phyloP scores from a whole-genome alignment of 164 flowering plant genomes.

The Hamamelis virginiana region DNA sequence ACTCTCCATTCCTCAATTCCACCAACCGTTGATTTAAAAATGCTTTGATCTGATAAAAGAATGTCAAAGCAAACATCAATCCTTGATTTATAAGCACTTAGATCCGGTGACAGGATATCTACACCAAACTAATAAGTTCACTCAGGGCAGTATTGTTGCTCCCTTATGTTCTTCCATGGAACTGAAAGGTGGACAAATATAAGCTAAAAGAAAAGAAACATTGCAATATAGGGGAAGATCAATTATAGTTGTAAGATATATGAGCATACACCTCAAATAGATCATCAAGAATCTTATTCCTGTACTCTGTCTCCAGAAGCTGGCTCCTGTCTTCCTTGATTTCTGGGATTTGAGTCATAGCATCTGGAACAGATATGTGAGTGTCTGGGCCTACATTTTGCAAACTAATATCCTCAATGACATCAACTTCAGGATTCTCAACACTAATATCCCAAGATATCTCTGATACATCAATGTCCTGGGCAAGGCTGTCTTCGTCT shows the following conservation, averaged over 20 bases:
- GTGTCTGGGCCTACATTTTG: slow-evolving; percentile 22
- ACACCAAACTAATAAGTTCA: background rate
- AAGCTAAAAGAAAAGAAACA: background rate
- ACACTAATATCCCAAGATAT: slow-evolving; percentile 86
- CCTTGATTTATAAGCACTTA: background rate
- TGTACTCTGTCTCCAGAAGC: slow-evolving; percentile 88
- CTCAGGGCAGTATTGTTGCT: background rate
- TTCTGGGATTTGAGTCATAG: slow-evolving; percentile 26
- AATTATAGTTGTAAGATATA: background rate
- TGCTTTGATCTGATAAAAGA: slow-evolving; percentile 65
- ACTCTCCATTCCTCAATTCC: slow-evolving; percentile 76
- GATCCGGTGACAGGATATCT: background rate
- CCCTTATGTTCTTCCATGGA: background rate
- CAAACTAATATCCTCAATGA: slow-evolving; percentile 34
- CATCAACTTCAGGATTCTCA: slow-evolving; percentile 66
- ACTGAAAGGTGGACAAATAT: background rate
- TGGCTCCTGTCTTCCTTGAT: slow-evolving; percentile 60
- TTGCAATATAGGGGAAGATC: background rate
- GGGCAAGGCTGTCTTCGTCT: slow-evolving; percentile 26
- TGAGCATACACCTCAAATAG: slow-evolving; percentile 73
- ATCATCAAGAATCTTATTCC: slow-evolving; percentile 94
- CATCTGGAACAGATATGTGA: slow-evolving; percentile 29
- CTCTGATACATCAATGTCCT: slow-evolving; percentile 47
- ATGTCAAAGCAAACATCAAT: slow-evolving; percentile 7
- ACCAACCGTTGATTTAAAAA: slow-evolving; percentile 76